Evolutionary conservation across 2,329 filamentous ascomycete species (phyloP).

Genomic region (Botrytis cinerea): DNA sequence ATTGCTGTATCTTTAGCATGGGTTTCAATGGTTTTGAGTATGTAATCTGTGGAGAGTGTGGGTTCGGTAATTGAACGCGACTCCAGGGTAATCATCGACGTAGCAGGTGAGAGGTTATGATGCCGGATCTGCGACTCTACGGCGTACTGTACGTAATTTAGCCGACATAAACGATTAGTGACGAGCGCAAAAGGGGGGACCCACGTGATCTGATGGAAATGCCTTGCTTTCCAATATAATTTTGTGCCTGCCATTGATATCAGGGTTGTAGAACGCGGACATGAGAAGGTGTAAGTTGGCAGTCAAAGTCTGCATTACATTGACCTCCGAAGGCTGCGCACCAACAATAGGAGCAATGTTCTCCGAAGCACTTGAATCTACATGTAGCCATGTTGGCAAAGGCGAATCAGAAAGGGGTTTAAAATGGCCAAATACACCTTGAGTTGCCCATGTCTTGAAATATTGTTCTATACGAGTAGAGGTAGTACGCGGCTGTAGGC

Average conservation of each 20-base stretch:
- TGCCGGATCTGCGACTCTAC: conserved; percentile 73
- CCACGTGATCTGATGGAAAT: conserved; percentile 78
- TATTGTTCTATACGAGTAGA: conserved; percentile 67
- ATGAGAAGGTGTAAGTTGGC: conserved; percentile 76
- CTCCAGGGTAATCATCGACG: conserved; percentile 69
- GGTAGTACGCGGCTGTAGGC: conserved; percentile 69
- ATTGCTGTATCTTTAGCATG: conserved; percentile 68
- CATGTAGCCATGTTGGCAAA: conserved; percentile 64
- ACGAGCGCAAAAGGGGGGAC: conserved; percentile 35
- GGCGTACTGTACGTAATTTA: conserved; percentile 59
- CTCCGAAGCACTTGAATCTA: conserved; percentile 66
- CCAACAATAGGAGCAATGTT: conserved; percentile 73
- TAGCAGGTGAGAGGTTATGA: conserved; percentile 62
- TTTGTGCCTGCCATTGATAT: conserved; percentile 59
- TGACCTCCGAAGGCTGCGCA: conserved; percentile 67
- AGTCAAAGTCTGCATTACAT: conserved; percentile 78
- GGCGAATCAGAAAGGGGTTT: conserved; percentile 64
- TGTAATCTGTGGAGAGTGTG: conserved; percentile 64
- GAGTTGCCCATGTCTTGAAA: conserved; percentile 72
- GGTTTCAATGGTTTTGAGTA: conserved; percentile 65
- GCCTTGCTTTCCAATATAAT: conserved; percentile 80
- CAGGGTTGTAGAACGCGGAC: conserved; percentile 76
- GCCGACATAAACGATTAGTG: conserved; percentile 21
- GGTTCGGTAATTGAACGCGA: conserved; percentile 52
- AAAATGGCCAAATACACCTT: conserved; percentile 78